phyloP scores from a whole-genome alignment of 148 eudicot genomes.

The Arbutus unedo region DNA sequence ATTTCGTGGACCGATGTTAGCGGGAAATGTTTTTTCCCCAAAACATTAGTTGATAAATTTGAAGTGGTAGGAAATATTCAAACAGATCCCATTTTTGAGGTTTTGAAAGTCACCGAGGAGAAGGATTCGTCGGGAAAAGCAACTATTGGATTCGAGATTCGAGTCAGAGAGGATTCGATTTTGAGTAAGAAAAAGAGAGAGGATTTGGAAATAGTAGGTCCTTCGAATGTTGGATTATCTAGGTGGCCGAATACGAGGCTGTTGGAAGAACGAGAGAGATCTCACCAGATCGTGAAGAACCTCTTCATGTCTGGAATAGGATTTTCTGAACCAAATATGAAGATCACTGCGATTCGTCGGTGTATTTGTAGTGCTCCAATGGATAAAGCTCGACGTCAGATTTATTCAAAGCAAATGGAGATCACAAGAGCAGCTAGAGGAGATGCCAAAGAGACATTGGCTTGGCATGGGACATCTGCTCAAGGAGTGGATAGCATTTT shows the following conservation, averaged over 20 bases:
- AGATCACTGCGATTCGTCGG: conserved; percentile 41
- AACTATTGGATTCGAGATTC: conserved; percentile 30
- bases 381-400: conserved; percentile 33
- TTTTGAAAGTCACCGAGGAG: neutral
- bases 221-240: conserved; percentile 13
- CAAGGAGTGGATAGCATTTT: conserved; percentile 33
- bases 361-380: conserved; percentile 22
- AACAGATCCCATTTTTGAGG: neutral
- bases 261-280: conserved; percentile 30
- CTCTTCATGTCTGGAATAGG: conserved; percentile 35
- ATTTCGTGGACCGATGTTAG: conserved; percentile 60
- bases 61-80: neutral
- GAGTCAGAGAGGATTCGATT: conserved; percentile 13
- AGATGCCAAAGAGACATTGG: conserved; percentile 31
- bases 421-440: conserved; percentile 35
- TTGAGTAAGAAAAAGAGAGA: conserved; percentile 25
- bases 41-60: conserved; percentile 25
- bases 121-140: too few relatives aligned
- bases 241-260: conserved; percentile 46
- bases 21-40: conserved; percentile 47
- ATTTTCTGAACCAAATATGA: conserved; percentile 27
- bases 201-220: conserved; percentile 16
- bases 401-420: conserved; percentile 39
- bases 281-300: conserved; percentile 18
- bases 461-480: conserved; percentile 49